phyloP scores from a whole-genome alignment of 2,329 filamentous ascomycete genomes.

The Fonsecaea nubica region DNA sequence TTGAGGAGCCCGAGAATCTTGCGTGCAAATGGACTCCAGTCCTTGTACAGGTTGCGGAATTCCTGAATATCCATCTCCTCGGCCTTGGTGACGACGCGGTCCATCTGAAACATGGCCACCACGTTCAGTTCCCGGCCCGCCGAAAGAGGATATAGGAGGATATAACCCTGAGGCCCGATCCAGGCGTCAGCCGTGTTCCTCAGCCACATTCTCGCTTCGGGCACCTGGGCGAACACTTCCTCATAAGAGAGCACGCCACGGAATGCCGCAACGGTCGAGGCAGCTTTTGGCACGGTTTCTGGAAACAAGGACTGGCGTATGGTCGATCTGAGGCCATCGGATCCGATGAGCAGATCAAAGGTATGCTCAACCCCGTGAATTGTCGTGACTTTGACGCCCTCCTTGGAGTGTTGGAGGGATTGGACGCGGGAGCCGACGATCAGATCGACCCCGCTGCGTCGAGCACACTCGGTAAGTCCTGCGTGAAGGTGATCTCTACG shows the following conservation, averaged over 20 bases:
- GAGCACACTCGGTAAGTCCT: conserved; percentile 51
- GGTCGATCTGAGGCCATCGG: conserved; percentile 52
- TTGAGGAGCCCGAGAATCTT: conserved; percentile 42
- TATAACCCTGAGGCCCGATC: conserved; percentile 37
- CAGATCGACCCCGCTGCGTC: conserved; percentile 48
- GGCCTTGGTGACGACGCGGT: conserved; percentile 32
- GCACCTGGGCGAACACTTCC: conserved; percentile 43
- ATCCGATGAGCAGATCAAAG: conserved; percentile 51
- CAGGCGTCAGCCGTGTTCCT: conserved; percentile 36
- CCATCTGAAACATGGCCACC: conserved; percentile 35
- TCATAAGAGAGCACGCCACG: conserved; percentile 55
- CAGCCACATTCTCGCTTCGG: conserved; percentile 33
- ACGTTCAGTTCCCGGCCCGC: conserved; percentile 37
- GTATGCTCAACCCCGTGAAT: conserved; percentile 40
- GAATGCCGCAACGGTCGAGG: conserved; percentile 55
- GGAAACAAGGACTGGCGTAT: conserved; percentile 51
- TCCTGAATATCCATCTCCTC: conserved; percentile 34
- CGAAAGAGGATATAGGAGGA: conserved; percentile 37
- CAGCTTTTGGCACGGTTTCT: conserved; percentile 48
- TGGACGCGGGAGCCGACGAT: conserved; percentile 49
- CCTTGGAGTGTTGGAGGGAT: conserved; percentile 41
- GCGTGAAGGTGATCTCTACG: conserved; percentile 57
- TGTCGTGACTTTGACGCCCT: conserved; percentile 30
- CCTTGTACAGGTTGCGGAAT: conserved; percentile 31
- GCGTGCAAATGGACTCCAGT: conserved; percentile 29